Evolutionary conservation across 352 stramenopile genomes (phyloP).

Genomic region (Phytophthora hybrid): DNA sequence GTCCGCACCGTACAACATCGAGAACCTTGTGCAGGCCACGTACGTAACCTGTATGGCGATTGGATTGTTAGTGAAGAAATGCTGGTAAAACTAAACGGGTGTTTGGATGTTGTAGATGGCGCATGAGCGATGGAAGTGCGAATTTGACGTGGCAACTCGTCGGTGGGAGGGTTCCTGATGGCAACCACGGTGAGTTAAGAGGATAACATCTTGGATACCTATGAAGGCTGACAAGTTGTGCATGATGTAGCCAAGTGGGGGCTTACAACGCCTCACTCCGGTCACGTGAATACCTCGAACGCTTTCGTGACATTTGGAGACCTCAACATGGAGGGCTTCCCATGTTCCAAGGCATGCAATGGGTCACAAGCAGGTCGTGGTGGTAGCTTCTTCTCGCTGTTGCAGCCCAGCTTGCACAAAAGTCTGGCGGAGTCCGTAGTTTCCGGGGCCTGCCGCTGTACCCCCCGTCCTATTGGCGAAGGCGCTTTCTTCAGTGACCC

Average conservation of each 20-base stretch:
- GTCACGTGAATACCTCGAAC: conserved; percentile 15
- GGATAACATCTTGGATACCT: background rate
- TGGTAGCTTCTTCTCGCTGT: conserved; percentile 74
- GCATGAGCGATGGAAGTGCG: conserved; percentile 40
- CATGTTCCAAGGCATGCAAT: conserved; percentile 74
- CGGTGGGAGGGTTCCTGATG: conserved; percentile 52
- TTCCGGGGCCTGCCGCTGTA: conserved; percentile 57
- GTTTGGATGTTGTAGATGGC: conserved; percentile 34
- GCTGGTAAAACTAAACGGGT: too few relatives aligned
- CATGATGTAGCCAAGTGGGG: conserved; percentile 67
- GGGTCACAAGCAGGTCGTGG: conserved; percentile 80
- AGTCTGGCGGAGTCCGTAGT: conserved; percentile 58
- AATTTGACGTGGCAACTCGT: conserved; percentile 75
- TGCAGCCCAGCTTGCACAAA: conserved; percentile 49
- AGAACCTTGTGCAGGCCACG: conserved; percentile 78
- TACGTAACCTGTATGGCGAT: conserved; percentile 24
- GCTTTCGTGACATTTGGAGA: conserved; percentile 72
- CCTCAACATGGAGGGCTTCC: conserved; percentile 86
- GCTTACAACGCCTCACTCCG: conserved; percentile 59
- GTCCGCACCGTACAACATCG: conserved; percentile 73
- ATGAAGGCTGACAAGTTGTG: background rate
- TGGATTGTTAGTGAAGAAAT: too few relatives aligned
- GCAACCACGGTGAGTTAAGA: conserved; percentile 64
- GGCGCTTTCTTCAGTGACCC: background rate
- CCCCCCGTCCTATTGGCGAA: conserved; percentile 12